Conservation (phyloP, 352 stramenopile genomes). For the Peronospora belbahrii region DNA sequence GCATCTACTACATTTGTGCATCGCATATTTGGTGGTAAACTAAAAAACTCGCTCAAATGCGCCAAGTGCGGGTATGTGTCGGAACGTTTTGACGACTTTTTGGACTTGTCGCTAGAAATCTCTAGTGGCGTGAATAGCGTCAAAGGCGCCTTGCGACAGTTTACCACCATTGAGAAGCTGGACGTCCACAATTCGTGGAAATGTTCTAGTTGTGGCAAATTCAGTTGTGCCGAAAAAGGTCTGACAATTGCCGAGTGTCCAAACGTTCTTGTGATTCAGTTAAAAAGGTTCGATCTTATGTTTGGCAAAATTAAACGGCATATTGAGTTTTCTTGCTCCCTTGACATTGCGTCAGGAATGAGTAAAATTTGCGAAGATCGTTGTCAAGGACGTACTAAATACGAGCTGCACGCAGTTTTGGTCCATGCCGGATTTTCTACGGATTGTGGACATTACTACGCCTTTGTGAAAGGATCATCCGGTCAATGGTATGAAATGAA, state of each 20-base stretch:
- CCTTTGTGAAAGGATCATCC: constrained; percentile 81
- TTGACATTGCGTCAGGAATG: constrained; percentile 63
- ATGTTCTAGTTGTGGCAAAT: constrained; percentile 73
- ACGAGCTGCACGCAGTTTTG: constrained; percentile 76
- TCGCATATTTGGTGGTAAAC: constrained; percentile 76
- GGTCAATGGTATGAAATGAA: constrained; percentile 92
- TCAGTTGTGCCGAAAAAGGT: constrained; percentile 71
- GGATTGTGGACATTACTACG: constrained; percentile 88
- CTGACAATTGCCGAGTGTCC: constrained; percentile 73
- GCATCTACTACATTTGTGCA: constrained; percentile 76
- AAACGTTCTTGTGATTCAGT: constrained; percentile 84
- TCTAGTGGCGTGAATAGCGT: constrained; percentile 65
- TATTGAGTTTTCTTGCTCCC: constrained; percentile 59
- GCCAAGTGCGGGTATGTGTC: constrained; percentile 76
- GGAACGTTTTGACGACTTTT: constrained; percentile 76
- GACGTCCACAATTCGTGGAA: constrained; percentile 83
- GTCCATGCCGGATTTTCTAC: constrained; percentile 86
- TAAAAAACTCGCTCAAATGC: constrained; percentile 82
- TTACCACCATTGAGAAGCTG: constrained; percentile 76
- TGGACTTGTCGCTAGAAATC: constrained; percentile 87
- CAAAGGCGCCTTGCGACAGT: constrained; percentile 67
- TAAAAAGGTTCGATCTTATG: constrained; percentile 87
- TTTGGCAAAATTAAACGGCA: constrained; percentile 87
- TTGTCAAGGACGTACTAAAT: constrained; percentile 43
- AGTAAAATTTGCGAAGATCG: constrained; percentile 45